phyloP scores from a whole-genome alignment of 2,329 filamentous ascomycete genomes.

The Cladophialophora exuberans region DNA sequence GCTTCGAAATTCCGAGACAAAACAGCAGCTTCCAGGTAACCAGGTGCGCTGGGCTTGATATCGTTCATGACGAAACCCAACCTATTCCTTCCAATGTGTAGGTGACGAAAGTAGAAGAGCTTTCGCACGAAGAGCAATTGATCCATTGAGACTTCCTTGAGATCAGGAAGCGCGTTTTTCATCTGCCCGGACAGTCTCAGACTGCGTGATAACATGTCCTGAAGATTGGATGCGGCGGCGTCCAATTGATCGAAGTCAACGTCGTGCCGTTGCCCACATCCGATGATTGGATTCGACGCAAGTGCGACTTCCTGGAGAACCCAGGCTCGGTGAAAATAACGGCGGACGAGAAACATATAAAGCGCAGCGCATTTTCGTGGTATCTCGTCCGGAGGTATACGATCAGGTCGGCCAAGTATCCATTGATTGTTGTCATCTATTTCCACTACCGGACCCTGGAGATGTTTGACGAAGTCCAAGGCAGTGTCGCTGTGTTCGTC shows the following conservation, averaged over 20 bases:
- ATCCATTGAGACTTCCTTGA: not conserved
- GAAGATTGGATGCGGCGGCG: constrained; percentile 3
- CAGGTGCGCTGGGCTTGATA: constrained; percentile 2
- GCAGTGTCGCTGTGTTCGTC: constrained; percentile 20
- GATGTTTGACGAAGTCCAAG: constrained; percentile 19
- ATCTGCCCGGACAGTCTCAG: not conserved
- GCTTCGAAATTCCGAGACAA: constrained; percentile 11
- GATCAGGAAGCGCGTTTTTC: not conserved
- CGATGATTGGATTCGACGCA: constrained; percentile 21
- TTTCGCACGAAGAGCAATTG: constrained; percentile 9
- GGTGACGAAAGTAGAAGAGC: constrained; percentile 11
- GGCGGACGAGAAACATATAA: constrained; percentile 26
- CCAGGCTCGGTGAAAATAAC: constrained; percentile 30
- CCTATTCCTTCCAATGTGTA: not conserved
- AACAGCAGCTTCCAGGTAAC: constrained; percentile 10
- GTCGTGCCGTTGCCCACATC: constrained; percentile 16
- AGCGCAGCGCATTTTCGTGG: constrained; percentile 8
- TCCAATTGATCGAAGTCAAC: constrained; percentile 3
- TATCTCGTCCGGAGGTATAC: constrained; percentile 11
- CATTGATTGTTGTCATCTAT: constrained; percentile 4
- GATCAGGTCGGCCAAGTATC: constrained; percentile 3
- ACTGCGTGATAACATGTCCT: constrained; percentile 4
- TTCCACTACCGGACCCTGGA: constrained; percentile 5
- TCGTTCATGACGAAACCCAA: not conserved
- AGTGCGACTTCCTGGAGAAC: constrained; percentile 30